Conservation (phyloP, 352 stramenopile genomes). For the Phytopythium kandeliae region DNA sequence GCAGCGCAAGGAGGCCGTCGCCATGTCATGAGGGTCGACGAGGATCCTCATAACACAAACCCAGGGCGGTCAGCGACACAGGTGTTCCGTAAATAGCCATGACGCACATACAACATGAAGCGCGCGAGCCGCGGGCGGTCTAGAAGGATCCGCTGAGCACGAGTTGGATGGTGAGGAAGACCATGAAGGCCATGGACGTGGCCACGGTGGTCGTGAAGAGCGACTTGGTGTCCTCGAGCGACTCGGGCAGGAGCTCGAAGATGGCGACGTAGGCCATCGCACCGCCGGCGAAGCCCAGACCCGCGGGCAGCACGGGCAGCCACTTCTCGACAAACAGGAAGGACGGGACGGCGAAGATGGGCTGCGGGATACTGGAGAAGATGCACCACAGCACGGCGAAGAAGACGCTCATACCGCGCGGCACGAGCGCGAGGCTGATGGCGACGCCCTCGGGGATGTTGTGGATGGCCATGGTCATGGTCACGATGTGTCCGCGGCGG, state of each 20-base stretch:
- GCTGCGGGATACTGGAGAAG: conserved; percentile 91
- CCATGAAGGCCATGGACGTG: conserved; percentile 69
- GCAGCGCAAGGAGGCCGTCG: conserved; percentile 3
- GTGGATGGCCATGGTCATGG: conserved; percentile 96
- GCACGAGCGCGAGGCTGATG: conserved; percentile 93
- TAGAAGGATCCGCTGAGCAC: conserved; percentile 55
- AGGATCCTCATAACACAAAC: too few relatives aligned
- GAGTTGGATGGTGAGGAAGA: conserved; percentile 81
- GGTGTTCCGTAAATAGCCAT: too few relatives aligned
- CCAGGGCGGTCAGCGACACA: too few relatives aligned
- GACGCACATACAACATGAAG: too few relatives aligned
- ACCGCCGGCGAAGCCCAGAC: conserved; percentile 95
- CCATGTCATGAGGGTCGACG: conserved; percentile 6
- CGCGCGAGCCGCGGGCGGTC: neutral
- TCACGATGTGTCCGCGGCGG: conserved; percentile 95
- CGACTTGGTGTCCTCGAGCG: conserved; percentile 82
- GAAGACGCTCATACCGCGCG: conserved; percentile 87
- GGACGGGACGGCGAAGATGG: conserved; percentile 96
- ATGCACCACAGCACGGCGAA: conserved; percentile 88
- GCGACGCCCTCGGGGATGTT: conserved; percentile 98
- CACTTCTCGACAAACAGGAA: conserved; percentile 93
- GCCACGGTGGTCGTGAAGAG: conserved; percentile 57
- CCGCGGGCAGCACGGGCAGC: conserved; percentile 92
- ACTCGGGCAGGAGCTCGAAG: conserved; percentile 75
- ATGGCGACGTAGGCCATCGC: conserved; percentile 97